Conservation (phyloP, 768 basidiomycete species). For the Tylopilus intermedius region DNA sequence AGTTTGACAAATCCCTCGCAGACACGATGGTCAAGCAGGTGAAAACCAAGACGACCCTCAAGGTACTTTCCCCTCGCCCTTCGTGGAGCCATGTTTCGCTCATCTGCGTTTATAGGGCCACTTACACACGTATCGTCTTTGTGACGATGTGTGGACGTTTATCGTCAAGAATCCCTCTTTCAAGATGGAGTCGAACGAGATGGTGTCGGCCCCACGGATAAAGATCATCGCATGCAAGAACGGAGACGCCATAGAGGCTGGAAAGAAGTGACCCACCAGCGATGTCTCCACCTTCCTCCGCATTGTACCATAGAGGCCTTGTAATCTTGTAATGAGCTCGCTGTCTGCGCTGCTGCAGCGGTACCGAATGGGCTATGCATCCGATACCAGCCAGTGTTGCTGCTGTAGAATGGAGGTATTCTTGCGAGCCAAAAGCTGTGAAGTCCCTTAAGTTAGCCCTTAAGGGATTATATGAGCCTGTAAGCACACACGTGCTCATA, state of each 20-base stretch:
- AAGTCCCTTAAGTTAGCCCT: background rate
- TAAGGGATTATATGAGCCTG: background rate
- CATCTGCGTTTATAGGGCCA: conserved; percentile 56
- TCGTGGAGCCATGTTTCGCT: background rate
- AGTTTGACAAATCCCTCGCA: conserved; percentile 97
- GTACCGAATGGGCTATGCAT: background rate
- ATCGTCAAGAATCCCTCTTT: conserved; percentile 89
- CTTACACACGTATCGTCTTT: conserved; percentile 84
- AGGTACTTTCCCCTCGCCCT: conserved; percentile 44
- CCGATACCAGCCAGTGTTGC: background rate
- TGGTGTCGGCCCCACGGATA: conserved; percentile 70
- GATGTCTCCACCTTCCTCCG: background rate
- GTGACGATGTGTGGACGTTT: conserved; percentile 99
- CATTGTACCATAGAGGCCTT: conserved; percentile 26
- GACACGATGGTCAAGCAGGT: conserved; percentile 91
- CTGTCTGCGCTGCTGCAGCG: background rate
- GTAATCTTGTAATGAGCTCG: conserved; percentile 28
- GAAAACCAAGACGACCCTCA: conserved; percentile 90
- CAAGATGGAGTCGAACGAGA: conserved; percentile 91
- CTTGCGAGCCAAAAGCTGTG: conserved; percentile 4
- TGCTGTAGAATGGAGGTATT: conserved; percentile 10
- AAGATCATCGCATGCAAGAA: conserved; percentile 99
- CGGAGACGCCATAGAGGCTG: conserved; percentile 79
- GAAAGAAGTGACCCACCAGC: conserved; percentile 56
- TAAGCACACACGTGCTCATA: conserved; percentile 22